Base-by-base conservation (phyloP, 495 filamentous ascomycete species). In the Aspergillus coremiiformis region DNA sequence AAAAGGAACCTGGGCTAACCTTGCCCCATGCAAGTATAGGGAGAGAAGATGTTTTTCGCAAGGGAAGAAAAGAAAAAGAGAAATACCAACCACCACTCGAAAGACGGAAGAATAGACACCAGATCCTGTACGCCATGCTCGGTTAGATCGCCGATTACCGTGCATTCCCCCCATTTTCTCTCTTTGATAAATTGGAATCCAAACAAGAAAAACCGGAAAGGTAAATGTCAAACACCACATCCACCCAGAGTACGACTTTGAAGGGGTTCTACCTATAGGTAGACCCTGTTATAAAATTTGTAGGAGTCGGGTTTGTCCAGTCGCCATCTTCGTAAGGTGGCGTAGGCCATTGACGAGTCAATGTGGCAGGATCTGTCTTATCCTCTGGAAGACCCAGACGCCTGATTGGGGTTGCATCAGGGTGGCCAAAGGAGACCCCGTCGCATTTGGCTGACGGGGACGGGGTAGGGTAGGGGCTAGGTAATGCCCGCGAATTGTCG, bases 301-400 rank as follows among this genome's bases (percentile, higher is more conserved):
- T 83, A 21, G 86, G 77, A 17, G 86, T 83, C 37, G 89, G 82
- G n/a, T 84, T 82, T 24, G 83, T 87, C 90, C 87, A 96, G 65
- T 91, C 93, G 52, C 83, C 81, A 61, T 94, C 91, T 49, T 86
- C 84, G 59, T 95, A 94, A 23, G 93, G 93, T 33, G 94, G 94
- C n/a, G 93, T 97, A 22, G 91, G 91, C 87, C 89, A 95, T 66
- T 91, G 89, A 39, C 86, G 79, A 52, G 78, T 76, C 0, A 67
- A 63, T 37, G 63, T 76, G 23, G 77, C 67, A 54, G 83, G 75
- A 23, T 79, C 70, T 51, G 81, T 78, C 41, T 84, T 84, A 23
- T 78, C 80, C 10, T 83, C 65, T 14, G 75, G 72, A 51, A 90
- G 81, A 46, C 84, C 73, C 15, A 76, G 35, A 14, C 73, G 71